Conservation (phyloP, 139 green algal species). For the Chlorella sp. region DNA sequence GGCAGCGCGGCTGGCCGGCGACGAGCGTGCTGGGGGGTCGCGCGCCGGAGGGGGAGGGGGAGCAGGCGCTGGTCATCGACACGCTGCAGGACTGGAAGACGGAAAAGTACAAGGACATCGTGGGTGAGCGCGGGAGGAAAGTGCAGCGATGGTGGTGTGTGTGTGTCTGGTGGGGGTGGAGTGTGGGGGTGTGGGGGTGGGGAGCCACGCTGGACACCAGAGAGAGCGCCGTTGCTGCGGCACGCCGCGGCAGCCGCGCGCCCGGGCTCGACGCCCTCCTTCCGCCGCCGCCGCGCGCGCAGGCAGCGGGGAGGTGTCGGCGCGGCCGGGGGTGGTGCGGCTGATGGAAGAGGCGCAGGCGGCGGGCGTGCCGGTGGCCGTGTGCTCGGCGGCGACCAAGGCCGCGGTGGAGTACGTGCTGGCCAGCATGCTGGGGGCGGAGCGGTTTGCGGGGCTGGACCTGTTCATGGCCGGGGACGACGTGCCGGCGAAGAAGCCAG, state of each 20-base stretch:
- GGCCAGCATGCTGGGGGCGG: constrained; percentile 76
- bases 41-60: constrained; percentile 61
- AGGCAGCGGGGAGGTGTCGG: constrained; percentile 55
- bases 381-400: constrained; percentile 93
- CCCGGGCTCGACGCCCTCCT: not conserved
- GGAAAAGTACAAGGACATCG: constrained; percentile 69
- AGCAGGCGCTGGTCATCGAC: constrained; percentile 82
- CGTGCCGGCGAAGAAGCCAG: constrained; percentile 77
- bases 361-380: constrained; percentile 68
- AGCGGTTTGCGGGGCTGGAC: constrained; percentile 79
- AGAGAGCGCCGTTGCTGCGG: not conserved
- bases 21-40: constrained; percentile 45
- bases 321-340: constrained; percentile 73
- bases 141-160: too few species aligned
- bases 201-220: not conserved
- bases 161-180: not conserved
- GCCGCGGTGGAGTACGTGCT: constrained; percentile 75
- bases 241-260: not conserved
- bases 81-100: constrained; percentile 87
- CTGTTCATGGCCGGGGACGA: constrained; percentile 85
- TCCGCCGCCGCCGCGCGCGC: not conserved
- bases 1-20: constrained; percentile 80
- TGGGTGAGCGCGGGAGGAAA: constrained; percentile 36
- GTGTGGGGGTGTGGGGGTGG: not conserved
- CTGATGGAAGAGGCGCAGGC: constrained; percentile 84